Percentiles rank a stretch among this genome's conserved stretches.
phyloP scores from a whole-genome alignment of 2,329 filamentous ascomycete genomes.

The Trichophyton verrucosum region DNA sequence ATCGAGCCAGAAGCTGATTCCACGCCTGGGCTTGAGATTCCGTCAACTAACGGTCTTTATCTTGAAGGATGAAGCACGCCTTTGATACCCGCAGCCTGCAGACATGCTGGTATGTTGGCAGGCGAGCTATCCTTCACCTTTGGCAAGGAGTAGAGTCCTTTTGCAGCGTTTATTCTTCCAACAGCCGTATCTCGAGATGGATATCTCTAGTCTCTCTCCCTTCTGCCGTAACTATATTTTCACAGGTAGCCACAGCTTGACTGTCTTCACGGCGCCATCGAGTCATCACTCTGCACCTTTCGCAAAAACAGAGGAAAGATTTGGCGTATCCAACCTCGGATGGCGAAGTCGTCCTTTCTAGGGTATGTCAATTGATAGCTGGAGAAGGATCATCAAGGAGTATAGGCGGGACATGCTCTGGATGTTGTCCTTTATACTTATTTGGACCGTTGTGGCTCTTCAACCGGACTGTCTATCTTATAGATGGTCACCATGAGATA shows the following conservation, averaged over 20 bases:
- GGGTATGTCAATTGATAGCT: slow-evolving; percentile 6
- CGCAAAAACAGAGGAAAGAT: too few species aligned
- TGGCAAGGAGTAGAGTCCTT: neutral
- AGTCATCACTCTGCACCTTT: too few species aligned
- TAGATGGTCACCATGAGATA: too few species aligned
- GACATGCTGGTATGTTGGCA: neutral
- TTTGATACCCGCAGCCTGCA: neutral
- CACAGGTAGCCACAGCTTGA: too few species aligned
- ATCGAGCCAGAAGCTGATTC: neutral
- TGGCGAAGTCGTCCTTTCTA: slow-evolving; percentile 6
- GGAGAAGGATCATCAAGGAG: slow-evolving; percentile 4
- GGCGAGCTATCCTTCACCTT: neutral
- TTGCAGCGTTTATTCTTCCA: neutral
- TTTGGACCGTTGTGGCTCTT: slow-evolving; percentile 1
- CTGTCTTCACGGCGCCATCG: too few species aligned
- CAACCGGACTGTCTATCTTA: too few species aligned
- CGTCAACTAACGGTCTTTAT: neutral
- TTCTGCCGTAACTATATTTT: too few species aligned
- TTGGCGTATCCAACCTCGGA: too few species aligned
- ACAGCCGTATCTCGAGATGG: too few species aligned
- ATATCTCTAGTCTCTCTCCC: too few species aligned
- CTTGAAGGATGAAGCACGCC: neutral
- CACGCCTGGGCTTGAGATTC: neutral
- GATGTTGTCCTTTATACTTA: slow-evolving; percentile 7
- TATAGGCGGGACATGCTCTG: slow-evolving; percentile 8